Evolutionary conservation across 176 grass and related monocot species (phyloP).

Genomic region (Dendrocalamus sinicus): DNA sequence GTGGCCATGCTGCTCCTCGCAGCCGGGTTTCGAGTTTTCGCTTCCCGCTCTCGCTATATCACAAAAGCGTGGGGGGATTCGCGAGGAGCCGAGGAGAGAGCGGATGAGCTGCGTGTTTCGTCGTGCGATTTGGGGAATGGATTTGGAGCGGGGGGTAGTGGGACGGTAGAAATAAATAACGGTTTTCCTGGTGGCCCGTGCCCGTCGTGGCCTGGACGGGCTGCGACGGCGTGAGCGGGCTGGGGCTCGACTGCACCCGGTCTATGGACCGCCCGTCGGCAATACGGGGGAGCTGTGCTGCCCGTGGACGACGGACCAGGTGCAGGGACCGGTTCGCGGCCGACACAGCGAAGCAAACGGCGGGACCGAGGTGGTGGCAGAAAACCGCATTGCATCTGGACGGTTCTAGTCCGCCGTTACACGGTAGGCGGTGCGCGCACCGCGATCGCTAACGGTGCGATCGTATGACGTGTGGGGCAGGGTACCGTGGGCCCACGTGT

Average conservation of each 20-base stretch:
- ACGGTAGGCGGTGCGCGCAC: constrained; percentile 13
- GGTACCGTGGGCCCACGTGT: rapidly evolving
- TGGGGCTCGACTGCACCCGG: background rate
- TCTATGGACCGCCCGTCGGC: rapidly evolving
- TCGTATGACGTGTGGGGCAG: background rate
- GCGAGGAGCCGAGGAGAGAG: background rate
- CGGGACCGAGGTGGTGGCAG: constrained; percentile 35
- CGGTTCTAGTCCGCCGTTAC: constrained; percentile 30
- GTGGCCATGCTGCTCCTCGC: constrained; percentile 34
- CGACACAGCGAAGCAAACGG: constrained; percentile 21
- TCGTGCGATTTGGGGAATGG: constrained; percentile 24
- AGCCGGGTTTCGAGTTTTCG: constrained; percentile 52
- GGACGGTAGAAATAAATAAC: constrained; percentile 51
- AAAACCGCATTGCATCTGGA: constrained; percentile 35
- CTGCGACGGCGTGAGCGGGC: constrained; percentile 38
- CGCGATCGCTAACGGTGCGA: background rate
- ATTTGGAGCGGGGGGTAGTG: background rate
- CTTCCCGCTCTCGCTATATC: constrained; percentile 59
- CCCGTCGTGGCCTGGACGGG: background rate
- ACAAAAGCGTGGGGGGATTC: background rate
- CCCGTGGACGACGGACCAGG: background rate
- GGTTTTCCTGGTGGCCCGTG: constrained; percentile 13
- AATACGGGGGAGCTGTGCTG: background rate
- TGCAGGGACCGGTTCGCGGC: background rate
- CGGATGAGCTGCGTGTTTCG: background rate